Conservation (phyloP, 345 rosid species). For the Dipteronia dyeriana region DNA sequence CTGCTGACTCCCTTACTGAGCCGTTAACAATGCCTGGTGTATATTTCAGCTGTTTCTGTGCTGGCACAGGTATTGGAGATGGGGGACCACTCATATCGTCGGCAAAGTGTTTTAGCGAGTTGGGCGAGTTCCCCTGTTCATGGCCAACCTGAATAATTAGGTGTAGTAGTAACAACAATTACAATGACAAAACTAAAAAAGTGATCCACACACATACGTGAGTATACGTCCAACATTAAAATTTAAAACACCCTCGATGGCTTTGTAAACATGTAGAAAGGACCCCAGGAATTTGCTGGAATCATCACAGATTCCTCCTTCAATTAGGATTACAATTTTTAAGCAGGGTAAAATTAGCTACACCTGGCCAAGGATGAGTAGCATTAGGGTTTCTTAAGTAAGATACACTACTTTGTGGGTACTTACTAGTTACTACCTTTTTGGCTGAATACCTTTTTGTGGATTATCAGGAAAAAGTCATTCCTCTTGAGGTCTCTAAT, state of each 20-base stretch:
- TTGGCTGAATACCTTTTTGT: no score
- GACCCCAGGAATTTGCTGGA: not conserved
- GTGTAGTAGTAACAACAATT: slow-evolving; percentile 1
- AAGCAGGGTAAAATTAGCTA: not conserved
- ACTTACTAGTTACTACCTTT: no score
- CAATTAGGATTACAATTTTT: not conserved
- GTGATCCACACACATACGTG: not conserved
- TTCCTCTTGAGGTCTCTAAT: not conserved
- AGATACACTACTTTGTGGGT: not conserved
- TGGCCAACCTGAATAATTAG: slow-evolving; percentile 22
- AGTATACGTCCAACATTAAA: no score
- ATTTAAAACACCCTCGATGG: no score
- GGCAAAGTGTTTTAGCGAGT: slow-evolving; percentile 60
- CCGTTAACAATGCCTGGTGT: slow-evolving; percentile 86
- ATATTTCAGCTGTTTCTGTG: slow-evolving; percentile 91
- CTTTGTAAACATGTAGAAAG: not conserved
- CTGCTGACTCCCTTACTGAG: slow-evolving; percentile 52
- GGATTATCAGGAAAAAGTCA: no score
- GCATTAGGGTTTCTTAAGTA: not conserved
- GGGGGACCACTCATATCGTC: slow-evolving; percentile 61
- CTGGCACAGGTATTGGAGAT: slow-evolving; percentile 78
- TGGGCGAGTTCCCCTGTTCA: slow-evolving; percentile 59
- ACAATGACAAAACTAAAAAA: not conserved
- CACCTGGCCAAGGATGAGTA: not conserved
- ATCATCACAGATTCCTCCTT: slow-evolving; percentile 6